phyloP scores from a whole-genome alignment of 2,329 filamentous ascomycete genomes.

The Tetracladium maxilliforme region DNA sequence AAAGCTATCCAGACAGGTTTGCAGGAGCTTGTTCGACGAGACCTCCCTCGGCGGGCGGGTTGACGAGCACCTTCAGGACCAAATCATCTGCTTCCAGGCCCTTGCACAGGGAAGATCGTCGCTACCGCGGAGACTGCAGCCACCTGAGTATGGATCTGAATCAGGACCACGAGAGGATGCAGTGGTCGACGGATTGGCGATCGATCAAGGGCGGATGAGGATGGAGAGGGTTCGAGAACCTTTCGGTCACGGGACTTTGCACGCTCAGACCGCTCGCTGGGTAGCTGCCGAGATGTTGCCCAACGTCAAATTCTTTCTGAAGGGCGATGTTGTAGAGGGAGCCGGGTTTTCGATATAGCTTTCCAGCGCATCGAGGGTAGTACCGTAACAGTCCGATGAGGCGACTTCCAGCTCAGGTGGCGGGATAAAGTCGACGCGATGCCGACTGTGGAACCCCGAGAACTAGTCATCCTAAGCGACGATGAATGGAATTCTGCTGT shows the following conservation, averaged over 20 bases:
- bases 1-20: conserved; percentile 28
- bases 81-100: conserved; percentile 44
- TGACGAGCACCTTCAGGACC: conserved; percentile 45
- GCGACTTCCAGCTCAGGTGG: too few relatives aligned
- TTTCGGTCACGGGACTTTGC: conserved; percentile 39
- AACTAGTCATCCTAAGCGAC: too few relatives aligned
- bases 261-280: conserved; percentile 47
- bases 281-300: conserved; percentile 36
- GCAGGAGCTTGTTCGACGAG: conserved; percentile 28
- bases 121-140: conserved; percentile 13
- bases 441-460: too few relatives aligned
- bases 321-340: conserved; percentile 33
- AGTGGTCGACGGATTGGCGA: neutral
- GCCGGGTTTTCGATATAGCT: too few relatives aligned
- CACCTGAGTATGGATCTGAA: conserved; percentile 8
- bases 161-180: conserved; percentile 4
- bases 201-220: conserved; percentile 9
- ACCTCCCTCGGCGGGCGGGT: conserved; percentile 27
- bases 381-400: too few relatives aligned
- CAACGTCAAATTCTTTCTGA: conserved; percentile 30
- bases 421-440: too few relatives aligned
- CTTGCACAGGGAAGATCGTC: conserved; percentile 37
- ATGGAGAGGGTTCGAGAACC: conserved; percentile 30
- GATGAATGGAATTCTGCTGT: too few relatives aligned
- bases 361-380: too few relatives aligned